These are phyloP conservation scores for Parastagonospora nodorum DNA, from an alignment of 2,329 filamentous ascomycete genomes.

Conservation along the genomic window DNA sequence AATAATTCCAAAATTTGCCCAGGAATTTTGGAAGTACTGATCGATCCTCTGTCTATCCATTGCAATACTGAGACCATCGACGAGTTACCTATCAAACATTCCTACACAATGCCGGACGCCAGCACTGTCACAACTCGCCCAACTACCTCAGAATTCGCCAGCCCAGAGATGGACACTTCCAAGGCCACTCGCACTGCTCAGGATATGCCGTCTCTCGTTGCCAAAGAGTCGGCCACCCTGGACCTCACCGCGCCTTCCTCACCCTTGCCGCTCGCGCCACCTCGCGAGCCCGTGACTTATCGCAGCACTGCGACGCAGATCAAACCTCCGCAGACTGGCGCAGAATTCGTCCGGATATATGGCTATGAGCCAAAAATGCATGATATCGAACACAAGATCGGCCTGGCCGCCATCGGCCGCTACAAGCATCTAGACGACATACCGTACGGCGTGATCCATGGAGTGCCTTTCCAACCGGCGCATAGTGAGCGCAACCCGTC, in stretches of 20 bases:
- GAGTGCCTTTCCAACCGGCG: not conserved
- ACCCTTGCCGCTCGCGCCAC: not conserved
- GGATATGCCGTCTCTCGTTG: not conserved
- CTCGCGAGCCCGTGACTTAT: constrained; percentile 7
- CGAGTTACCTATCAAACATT: not conserved
- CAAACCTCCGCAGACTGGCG: constrained; percentile 7
- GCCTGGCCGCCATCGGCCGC: constrained; percentile 13
- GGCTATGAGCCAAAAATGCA: constrained; percentile 9
- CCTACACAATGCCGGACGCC: not conserved
- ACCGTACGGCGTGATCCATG: constrained; percentile 7
- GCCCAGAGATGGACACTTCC: not conserved
- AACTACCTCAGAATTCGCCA: not conserved
- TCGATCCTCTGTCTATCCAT: not conserved
- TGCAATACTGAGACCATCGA: not conserved
- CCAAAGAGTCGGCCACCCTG: not conserved
- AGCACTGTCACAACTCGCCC: not conserved
- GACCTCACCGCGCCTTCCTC: not conserved
- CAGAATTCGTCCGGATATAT: constrained; percentile 12
- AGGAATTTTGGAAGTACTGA: no score
- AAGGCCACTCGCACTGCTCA: not conserved
- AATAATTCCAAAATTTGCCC: no score
- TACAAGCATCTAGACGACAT: constrained; percentile 5
- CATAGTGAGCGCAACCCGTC: not conserved
- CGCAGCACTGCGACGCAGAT: constrained; percentile 21
- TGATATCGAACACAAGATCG: constrained; percentile 9